Evolutionary conservation across 2,329 filamentous ascomycete species (phyloP).

Genomic region (Colletotrichum coccodes): DNA sequence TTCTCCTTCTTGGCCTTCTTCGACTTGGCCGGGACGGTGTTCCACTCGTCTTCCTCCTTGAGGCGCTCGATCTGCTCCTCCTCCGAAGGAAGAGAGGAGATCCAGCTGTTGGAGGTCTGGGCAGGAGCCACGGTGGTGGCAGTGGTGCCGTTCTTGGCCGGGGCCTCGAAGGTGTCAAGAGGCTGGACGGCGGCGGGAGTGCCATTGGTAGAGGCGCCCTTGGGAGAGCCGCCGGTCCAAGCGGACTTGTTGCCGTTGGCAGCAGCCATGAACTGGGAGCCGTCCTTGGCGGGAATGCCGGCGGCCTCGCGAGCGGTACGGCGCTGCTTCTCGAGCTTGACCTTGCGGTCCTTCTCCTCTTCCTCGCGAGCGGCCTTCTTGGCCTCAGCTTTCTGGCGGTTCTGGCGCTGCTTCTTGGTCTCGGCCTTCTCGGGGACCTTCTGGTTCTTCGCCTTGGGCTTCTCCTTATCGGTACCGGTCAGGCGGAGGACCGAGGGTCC

Average conservation of each 20-base stretch:
- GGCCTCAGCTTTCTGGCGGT: constrained; percentile 87
- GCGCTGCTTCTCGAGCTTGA: constrained; percentile 83
- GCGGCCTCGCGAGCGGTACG: constrained; percentile 84
- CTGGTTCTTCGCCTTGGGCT: constrained; percentile 70
- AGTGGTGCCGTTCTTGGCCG: constrained; percentile 45
- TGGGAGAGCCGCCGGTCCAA: constrained; percentile 52
- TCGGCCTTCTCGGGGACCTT: constrained; percentile 75
- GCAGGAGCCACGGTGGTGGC: constrained; percentile 43
- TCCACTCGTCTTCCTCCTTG: constrained; percentile 67
- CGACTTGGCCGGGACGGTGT: constrained; percentile 62
- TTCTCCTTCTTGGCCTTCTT: constrained; percentile 53
- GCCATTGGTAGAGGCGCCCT: constrained; percentile 47
- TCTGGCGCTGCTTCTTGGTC: constrained; percentile 96
- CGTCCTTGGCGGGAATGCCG: constrained; percentile 85
- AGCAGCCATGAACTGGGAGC: constrained; percentile 66
- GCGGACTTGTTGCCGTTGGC: constrained; percentile 53
- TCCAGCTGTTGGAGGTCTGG: constrained; percentile 54
- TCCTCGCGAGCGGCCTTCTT: constrained; percentile 80
- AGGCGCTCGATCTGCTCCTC: constrained; percentile 71
- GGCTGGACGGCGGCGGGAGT: constrained; percentile 51
- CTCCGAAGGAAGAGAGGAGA: constrained; percentile 65
- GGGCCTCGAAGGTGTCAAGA: constrained; percentile 66
- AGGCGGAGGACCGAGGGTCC: constrained; percentile 83
- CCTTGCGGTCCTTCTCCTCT: constrained; percentile 81
- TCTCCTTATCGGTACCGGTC: constrained; percentile 72